These are phyloP conservation scores for Arthrobotrys iridis DNA, from an alignment of 2,329 filamentous ascomycete species.

Conservation along the genomic window DNA sequence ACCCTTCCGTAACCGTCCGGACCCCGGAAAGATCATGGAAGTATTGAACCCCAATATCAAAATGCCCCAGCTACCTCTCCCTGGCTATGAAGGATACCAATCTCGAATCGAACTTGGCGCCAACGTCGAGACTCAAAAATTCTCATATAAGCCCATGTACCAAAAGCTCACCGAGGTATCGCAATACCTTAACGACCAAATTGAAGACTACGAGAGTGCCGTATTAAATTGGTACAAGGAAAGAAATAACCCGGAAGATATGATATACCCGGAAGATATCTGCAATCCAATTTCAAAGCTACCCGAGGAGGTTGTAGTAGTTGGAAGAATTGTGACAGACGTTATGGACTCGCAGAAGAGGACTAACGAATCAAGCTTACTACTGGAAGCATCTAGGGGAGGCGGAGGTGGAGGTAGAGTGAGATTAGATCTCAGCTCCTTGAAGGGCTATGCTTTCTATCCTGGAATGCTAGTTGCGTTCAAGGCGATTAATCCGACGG, in stretches of 20 bases:
- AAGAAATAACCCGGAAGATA: too few species aligned
- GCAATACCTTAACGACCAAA: constrained; percentile 91
- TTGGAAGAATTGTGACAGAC: constrained; percentile 91
- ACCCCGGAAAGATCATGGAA: constrained; percentile 83
- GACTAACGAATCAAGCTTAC: constrained; percentile 82
- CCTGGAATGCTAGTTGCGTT: constrained; percentile 93
- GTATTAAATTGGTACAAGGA: constrained; percentile 76
- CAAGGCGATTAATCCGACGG: constrained; percentile 84
- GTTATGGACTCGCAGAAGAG: constrained; percentile 75
- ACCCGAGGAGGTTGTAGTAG: constrained; percentile 79
- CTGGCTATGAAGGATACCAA: constrained; percentile 72
- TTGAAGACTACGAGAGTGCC: constrained; percentile 86
- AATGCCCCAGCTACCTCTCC: constrained; percentile 69
- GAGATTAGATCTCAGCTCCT: constrained; percentile 76
- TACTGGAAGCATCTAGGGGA: constrained; percentile 86
- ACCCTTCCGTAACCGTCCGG: constrained; percentile 78
- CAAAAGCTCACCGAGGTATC: constrained; percentile 95
- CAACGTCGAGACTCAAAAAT: constrained; percentile 88
- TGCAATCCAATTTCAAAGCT: constrained; percentile 81
- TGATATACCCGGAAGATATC: constrained; percentile 79
- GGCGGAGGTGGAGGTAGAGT: constrained; percentile 84
- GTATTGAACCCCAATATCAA: constrained; percentile 80
- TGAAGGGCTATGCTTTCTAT: constrained; percentile 83
- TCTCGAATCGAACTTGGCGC: constrained; percentile 76
- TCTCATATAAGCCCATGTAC: constrained; percentile 88